Evolutionary conservation across 208 protist species (phyloP).

Genomic region (Kentomonas sorsogonicus): DNA sequence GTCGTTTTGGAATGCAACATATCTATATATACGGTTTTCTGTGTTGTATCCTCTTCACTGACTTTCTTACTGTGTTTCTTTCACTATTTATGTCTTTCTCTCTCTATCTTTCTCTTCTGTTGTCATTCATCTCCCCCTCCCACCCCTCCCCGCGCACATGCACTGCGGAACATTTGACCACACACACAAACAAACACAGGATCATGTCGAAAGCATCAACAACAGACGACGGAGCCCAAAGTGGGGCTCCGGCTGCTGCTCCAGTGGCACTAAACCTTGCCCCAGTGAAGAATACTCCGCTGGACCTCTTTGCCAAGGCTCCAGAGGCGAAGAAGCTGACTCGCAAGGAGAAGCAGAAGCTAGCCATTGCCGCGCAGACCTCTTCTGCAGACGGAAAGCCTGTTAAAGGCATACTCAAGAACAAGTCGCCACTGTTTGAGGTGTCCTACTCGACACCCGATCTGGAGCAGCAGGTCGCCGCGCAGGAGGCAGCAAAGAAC

Average conservation of each 20-base stretch:
- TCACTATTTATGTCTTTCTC: constrained; percentile 3
- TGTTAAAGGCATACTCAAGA: not conserved
- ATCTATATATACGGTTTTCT: no score
- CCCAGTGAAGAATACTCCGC: constrained; percentile 55
- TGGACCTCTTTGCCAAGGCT: constrained; percentile 77
- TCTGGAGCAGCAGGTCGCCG: constrained; percentile 17
- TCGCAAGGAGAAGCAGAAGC: constrained; percentile 61
- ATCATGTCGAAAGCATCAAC: no score
- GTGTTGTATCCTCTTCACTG: no score
- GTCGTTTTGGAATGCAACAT: no score
- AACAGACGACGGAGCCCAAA: no score
- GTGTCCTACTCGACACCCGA: no score
- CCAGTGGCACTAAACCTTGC: constrained; percentile 56
- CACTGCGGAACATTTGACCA: no score
- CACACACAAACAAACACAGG: constrained; percentile 13
- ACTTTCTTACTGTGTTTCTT: not conserved
- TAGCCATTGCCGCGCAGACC: constrained; percentile 13
- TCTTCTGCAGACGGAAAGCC: not conserved
- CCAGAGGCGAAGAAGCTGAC: constrained; percentile 83
- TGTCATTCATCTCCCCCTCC: not conserved
- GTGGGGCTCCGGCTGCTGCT: no score
- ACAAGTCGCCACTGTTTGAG: constrained; percentile 30
- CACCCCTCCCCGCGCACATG: constrained; percentile 2
- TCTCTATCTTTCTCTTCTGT: constrained; percentile 5
- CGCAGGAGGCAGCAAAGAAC: constrained; percentile 21